Base-by-base conservation (phyloP, 306 rosid species). In the Inga oerstediana region DNA sequence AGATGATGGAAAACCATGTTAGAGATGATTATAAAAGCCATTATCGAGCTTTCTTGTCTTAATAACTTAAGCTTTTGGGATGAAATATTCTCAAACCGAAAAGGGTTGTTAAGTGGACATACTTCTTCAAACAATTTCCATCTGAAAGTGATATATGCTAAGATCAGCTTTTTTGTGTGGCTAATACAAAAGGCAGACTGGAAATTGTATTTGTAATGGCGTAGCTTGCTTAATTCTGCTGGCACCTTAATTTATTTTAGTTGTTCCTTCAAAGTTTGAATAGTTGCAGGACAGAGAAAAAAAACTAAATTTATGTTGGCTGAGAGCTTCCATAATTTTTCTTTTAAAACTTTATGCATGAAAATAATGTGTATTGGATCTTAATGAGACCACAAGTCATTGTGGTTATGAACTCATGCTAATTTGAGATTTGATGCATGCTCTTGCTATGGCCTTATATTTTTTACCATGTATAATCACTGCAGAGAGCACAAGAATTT, bases 401-500 rank as follows among this genome's bases (percentile, higher is more conserved):
- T 71, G 16, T n/a, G 20, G 22, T 71, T 43, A 30, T 77, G 45
- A 22, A 11, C 19, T 24, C 19, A 9, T 41, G 24, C 52, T 56
- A 37, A 37, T 59, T 64, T 39, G 62, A 11, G 17, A 43, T 59
- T 34, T 75, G 78, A 80, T 56, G 10, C 20, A 56, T 75, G 70
- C 75, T 35, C 65, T 32, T 66, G 64, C 51, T 66, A 22, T 69
- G 43, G 24, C 76, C 74, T 79, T 54, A 61, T 77, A 73, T 62
- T 43, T 88, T 86, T 44, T 46, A 12, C 67, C 76, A 37, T 70
- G 52, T 46, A 46, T 79, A 68, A 77, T 79, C 37, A 62, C 37
- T 82, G 22, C 97, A 95, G 98, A 88, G 86, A 76, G 93, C 97
- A 64, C 88, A 83, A 52, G 98, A 92, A 84, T 88, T 95, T 41